Percentiles rank a stretch among this genome's conserved stretches.
These are phyloP conservation scores for Thermothielavioides terrestris DNA, from an alignment of 495 filamentous ascomycete species.

Conservation along the genomic window DNA sequence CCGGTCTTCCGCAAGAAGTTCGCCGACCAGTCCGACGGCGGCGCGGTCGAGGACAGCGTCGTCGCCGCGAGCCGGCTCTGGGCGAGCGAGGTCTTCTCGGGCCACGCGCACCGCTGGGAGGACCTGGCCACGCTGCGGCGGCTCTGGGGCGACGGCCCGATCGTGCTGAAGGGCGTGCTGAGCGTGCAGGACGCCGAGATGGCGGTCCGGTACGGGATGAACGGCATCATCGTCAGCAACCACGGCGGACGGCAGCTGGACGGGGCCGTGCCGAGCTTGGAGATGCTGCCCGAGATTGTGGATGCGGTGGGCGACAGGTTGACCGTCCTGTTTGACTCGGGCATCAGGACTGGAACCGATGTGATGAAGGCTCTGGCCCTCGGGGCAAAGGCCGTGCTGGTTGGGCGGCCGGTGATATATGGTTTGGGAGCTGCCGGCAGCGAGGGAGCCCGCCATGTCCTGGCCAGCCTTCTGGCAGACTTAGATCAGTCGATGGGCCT, in stretches of 20 bases:
- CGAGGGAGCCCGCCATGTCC: conserved; percentile 49
- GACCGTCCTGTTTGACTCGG: conserved; percentile 42
- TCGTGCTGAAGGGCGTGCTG: conserved; percentile 42
- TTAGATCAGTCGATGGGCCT: conserved; percentile 53
- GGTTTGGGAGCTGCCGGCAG: conserved; percentile 46
- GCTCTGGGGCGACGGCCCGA: conserved; percentile 53
- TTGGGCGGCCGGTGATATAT: conserved; percentile 45
- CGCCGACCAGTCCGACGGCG: conserved; percentile 17
- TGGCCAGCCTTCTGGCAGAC: conserved; percentile 51
- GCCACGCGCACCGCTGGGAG: conserved; percentile 49
- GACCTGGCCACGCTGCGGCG: conserved; percentile 45
- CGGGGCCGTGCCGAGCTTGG: conserved; percentile 35
- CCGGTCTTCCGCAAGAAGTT: conserved; percentile 49
- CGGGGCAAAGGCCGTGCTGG: conserved; percentile 44
- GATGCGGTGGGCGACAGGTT: conserved; percentile 38
- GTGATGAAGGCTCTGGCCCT: conserved; percentile 45
- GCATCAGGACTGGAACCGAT: conserved; percentile 41
- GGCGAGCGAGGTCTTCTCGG: conserved; percentile 42
- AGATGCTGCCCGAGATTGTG: conserved; percentile 39
- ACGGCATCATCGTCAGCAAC: conserved; percentile 34
- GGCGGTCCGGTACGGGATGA: conserved; percentile 24
- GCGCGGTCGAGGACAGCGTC: conserved; percentile 17
- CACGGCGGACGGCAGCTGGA: conserved; percentile 41
- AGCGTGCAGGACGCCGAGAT: conserved; percentile 28
- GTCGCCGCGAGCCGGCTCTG: conserved; percentile 33